phyloP scores from a whole-genome alignment of 2,329 filamentous ascomycete species.

The Aureobasidium pullulans region DNA sequence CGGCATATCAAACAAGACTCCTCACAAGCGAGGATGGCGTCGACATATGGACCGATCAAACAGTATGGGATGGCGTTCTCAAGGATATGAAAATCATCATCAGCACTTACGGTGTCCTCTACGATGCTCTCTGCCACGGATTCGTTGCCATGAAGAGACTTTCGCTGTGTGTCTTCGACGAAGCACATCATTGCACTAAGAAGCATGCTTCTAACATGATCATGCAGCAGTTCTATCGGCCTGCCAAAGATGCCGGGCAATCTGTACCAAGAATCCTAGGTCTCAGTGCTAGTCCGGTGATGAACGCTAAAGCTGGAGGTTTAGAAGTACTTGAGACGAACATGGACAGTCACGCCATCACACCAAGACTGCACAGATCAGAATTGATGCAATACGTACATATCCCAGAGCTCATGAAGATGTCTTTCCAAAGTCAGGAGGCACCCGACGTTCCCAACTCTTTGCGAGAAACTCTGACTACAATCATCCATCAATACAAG shows the following conservation, averaged over 20 bases:
- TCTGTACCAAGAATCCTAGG: constrained; percentile 63
- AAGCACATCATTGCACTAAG: constrained; percentile 70
- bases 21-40: constrained; percentile 63
- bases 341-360: constrained; percentile 61
- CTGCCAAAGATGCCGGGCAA: constrained; percentile 27
- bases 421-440: not conserved
- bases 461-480: constrained; percentile 19
- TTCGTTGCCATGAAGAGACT: constrained; percentile 61
- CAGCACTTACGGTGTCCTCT: constrained; percentile 67
- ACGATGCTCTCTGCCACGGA: constrained; percentile 65
- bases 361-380: constrained; percentile 59
- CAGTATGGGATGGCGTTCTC: constrained; percentile 61
- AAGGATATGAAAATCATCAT: constrained; percentile 62
- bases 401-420: constrained; percentile 49
- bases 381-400: constrained; percentile 65
- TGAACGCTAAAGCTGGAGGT: constrained; percentile 48
- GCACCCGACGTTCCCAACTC: not conserved
- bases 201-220: constrained; percentile 61
- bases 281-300: constrained; percentile 71
- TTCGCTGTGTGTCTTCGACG: constrained; percentile 71
- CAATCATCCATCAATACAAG: constrained; percentile 21
- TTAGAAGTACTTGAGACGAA: constrained; percentile 60
- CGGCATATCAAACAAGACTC: constrained; percentile 50
- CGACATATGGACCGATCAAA: constrained; percentile 63
- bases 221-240: constrained; percentile 65